Conservation (phyloP, 805 yeast genomes). For the Myxozyma nipponensis region DNA sequence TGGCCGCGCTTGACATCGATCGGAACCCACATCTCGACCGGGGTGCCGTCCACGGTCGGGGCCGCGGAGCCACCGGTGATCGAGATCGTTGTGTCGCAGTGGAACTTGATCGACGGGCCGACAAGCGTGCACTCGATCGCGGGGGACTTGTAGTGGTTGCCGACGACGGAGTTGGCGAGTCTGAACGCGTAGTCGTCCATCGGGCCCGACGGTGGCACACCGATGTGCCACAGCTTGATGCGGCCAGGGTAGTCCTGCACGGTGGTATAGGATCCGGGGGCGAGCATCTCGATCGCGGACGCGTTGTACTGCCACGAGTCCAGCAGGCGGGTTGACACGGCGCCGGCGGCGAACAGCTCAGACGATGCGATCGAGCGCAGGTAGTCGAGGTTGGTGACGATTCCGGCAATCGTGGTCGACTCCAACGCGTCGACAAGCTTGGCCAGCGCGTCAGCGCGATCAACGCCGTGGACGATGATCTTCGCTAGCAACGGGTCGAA, state of each 20-base stretch:
- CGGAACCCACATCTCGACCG: slow-evolving; percentile 67
- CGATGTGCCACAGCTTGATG: slow-evolving; percentile 77
- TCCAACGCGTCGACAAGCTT: slow-evolving; percentile 75
- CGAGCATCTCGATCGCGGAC: slow-evolving; percentile 73
- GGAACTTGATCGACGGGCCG: slow-evolving; percentile 86
- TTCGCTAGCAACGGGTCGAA: slow-evolving; percentile 93
- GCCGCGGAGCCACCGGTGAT: slow-evolving; percentile 81
- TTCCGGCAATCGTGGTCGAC: slow-evolving; percentile 85
- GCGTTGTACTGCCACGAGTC: slow-evolving; percentile 72
- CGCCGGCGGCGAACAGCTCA: slow-evolving; percentile 74
- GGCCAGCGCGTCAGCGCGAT: slow-evolving; percentile 76
- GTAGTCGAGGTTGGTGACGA: slow-evolving; percentile 86
- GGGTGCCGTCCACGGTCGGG: slow-evolving; percentile 59
- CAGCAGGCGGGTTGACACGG: slow-evolving; percentile 81
- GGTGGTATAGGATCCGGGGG: slow-evolving; percentile 94
- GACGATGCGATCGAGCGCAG: slow-evolving; percentile 81
- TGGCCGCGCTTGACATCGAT: slow-evolving; percentile 69
- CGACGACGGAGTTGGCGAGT: slow-evolving; percentile 84
- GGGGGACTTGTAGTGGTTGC: slow-evolving; percentile 76
- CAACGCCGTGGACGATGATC: slow-evolving; percentile 89
- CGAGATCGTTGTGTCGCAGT: slow-evolving; percentile 70
- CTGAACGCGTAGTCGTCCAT: slow-evolving; percentile 93
- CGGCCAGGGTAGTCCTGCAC: slow-evolving; percentile 96
- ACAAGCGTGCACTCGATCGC: slow-evolving; percentile 83
- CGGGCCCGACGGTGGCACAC: slow-evolving; percentile 98